Evolutionary conservation across 2,329 filamentous ascomycete genomes (phyloP).

Genomic region (Xylariaceae sp.): DNA sequence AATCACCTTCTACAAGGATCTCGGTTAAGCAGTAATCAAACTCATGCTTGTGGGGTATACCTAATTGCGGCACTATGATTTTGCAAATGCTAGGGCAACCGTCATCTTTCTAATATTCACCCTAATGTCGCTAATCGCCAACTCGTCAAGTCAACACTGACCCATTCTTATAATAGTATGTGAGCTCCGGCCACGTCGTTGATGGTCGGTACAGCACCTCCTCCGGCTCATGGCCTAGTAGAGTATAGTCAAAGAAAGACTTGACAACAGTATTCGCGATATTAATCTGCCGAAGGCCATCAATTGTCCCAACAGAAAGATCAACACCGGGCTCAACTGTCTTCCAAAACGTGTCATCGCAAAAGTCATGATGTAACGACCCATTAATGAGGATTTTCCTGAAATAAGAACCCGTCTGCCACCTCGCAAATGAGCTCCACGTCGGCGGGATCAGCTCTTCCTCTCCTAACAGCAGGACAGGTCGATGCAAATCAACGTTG

Average conservation of each 20-base stretch:
- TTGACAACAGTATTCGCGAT: constrained; percentile 11
- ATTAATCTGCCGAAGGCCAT: constrained; percentile 6
- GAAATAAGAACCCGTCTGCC: constrained; percentile 14
- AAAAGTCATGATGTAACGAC: constrained; percentile 20
- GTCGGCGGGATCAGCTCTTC: constrained; percentile 15
- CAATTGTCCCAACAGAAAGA: constrained; percentile 7
- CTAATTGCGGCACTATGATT: no score
- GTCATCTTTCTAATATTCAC: no score
- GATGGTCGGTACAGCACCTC: not conserved
- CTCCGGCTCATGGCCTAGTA: not conserved
- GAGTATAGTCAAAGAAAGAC: constrained; percentile 9
- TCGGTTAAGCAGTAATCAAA: no score
- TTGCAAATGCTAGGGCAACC: not conserved
- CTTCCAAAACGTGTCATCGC: constrained; percentile 23
- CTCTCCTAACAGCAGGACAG: constrained; percentile 19
- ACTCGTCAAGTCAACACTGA: not conserved
- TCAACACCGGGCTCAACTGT: constrained; percentile 2
- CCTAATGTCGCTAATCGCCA: not conserved
- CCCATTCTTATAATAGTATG: not conserved
- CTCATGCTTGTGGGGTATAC: no score
- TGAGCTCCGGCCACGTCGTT: not conserved
- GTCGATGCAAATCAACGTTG: constrained; percentile 10
- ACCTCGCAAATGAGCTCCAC: constrained; percentile 12
- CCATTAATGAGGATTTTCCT: constrained; percentile 14
- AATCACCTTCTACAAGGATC: no score